Conservation (phyloP, 2,329 filamentous ascomycete genomes). For the Xylariaceae sp. region DNA sequence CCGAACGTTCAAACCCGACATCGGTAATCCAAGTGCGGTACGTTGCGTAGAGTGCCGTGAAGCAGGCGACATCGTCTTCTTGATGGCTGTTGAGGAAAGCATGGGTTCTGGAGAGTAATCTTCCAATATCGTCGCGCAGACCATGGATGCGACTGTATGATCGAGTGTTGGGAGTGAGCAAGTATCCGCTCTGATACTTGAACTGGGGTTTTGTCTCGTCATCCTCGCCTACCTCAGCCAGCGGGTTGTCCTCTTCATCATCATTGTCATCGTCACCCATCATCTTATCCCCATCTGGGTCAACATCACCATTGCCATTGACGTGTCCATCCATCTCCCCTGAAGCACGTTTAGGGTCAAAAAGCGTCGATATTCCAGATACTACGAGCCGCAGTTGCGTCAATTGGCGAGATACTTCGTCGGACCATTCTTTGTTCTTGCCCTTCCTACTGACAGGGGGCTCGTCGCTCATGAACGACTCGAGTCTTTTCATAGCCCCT, state of each 20-base stretch:
- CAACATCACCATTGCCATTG: constrained; percentile 26
- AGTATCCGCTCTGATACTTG: constrained; percentile 83
- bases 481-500: constrained; percentile 69
- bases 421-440: constrained; percentile 98
- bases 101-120: constrained; percentile 79
- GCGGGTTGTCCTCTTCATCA: constrained; percentile 38
- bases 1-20: constrained; percentile 91
- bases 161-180: constrained; percentile 56
- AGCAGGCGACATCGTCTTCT: constrained; percentile 93
- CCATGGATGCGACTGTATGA: constrained; percentile 75
- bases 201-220: constrained; percentile 83
- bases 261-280: constrained; percentile 52
- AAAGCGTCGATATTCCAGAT: constrained; percentile 84
- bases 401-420: constrained; percentile 87
- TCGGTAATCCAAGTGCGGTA: constrained; percentile 97
- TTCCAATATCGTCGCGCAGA: constrained; percentile 74
- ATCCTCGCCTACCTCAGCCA: constrained; percentile 67
- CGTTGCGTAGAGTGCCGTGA: constrained; percentile 85
- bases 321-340: constrained; percentile 37
- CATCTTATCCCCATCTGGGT: constrained; percentile 41
- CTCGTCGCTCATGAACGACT: constrained; percentile 73
- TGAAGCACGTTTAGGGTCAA: constrained; percentile 73
- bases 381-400: constrained; percentile 84
- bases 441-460: constrained; percentile 85
- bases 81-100: constrained; percentile 76